These are phyloP conservation scores for Yamagishiella unicocca DNA, from an alignment of 139 green algal species.

Conservation along the genomic window DNA sequence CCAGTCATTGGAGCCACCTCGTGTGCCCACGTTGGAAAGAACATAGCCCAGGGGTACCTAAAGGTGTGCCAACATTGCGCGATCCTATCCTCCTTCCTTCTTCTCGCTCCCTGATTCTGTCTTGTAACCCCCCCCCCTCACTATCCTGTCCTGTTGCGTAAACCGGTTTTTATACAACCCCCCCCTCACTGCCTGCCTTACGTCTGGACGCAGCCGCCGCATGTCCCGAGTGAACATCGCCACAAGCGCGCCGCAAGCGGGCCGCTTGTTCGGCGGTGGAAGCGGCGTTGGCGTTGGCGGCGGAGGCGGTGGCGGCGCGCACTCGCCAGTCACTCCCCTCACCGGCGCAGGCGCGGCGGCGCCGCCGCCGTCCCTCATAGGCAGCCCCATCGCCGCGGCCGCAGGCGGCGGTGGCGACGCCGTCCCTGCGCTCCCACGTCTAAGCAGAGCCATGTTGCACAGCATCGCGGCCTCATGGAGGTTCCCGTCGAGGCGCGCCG, in stretches of 20 bases:
- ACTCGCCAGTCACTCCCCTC: not conserved
- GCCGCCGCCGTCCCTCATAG: not conserved
- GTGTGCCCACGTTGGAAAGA: too few relatives aligned
- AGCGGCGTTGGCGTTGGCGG: not conserved
- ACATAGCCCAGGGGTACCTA: too few relatives aligned
- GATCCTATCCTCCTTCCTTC: too few relatives aligned
- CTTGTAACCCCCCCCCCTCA: too few relatives aligned
- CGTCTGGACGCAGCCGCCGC: not conserved
- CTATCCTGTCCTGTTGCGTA: too few relatives aligned
- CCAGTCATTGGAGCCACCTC: too few relatives aligned
- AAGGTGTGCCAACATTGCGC: too few relatives aligned
- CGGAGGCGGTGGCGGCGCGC: not conserved
- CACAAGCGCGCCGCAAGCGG: not conserved
- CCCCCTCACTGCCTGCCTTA: too few relatives aligned
- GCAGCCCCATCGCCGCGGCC: not conserved
- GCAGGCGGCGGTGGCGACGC: not conserved
- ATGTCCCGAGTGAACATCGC: not conserved
- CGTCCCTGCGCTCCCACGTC: not conserved
- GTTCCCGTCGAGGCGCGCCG: not conserved
- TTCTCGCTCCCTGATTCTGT: too few relatives aligned
- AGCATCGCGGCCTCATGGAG: not conserved
- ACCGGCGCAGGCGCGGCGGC: not conserved
- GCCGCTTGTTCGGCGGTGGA: not conserved
- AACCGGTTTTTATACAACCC: too few relatives aligned
- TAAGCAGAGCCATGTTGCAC: not conserved